Evolutionary conservation across 1,284 basidiomycete genomes (phyloP).

Genomic region (Pseudozyma tsukubaensis): DNA sequence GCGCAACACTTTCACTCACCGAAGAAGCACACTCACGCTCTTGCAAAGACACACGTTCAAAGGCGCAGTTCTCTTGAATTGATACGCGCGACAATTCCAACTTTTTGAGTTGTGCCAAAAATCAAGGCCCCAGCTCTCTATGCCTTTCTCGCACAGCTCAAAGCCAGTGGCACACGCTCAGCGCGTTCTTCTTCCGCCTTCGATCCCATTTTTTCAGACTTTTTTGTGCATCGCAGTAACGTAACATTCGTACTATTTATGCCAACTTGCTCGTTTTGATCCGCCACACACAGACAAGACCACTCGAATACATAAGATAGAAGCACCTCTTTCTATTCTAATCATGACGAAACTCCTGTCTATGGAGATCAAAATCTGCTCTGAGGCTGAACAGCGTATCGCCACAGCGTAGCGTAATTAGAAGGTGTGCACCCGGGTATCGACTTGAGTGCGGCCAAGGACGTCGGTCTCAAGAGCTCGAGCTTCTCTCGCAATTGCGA

Average conservation of each 20-base stretch:
- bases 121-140: slow-evolving; percentile 2
- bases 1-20: slow-evolving; percentile 9
- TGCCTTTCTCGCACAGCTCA: neutral
- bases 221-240: neutral
- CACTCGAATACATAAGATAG: no score
- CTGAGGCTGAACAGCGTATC: slow-evolving; percentile 31
- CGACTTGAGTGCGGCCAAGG: slow-evolving; percentile 71
- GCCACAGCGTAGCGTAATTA: slow-evolving; percentile 57
- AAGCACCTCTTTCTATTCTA: no score
- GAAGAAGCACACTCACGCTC: slow-evolving; percentile 5
- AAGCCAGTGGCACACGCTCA: neutral
- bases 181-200: slow-evolving; percentile 48
- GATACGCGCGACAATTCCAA: slow-evolving; percentile 17
- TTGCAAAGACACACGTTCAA: slow-evolving; percentile 1
- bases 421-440: slow-evolving; percentile 56
- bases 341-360: no score
- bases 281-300: neutral
- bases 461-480: slow-evolving; percentile 75
- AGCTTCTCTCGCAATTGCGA: slow-evolving; percentile 80
- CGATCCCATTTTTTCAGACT: slow-evolving; percentile 18
- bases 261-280: no score
- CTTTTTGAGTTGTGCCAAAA: neutral
- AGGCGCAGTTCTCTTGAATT: slow-evolving; percentile 2
- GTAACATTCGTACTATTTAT: neutral
- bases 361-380: no score